A percentile compares a stretch with the other conserved stretches of the same genome.
Evolutionary conservation across 2,329 filamentous ascomycete species (phyloP).

Genomic region (Calonectria ilicicola): DNA sequence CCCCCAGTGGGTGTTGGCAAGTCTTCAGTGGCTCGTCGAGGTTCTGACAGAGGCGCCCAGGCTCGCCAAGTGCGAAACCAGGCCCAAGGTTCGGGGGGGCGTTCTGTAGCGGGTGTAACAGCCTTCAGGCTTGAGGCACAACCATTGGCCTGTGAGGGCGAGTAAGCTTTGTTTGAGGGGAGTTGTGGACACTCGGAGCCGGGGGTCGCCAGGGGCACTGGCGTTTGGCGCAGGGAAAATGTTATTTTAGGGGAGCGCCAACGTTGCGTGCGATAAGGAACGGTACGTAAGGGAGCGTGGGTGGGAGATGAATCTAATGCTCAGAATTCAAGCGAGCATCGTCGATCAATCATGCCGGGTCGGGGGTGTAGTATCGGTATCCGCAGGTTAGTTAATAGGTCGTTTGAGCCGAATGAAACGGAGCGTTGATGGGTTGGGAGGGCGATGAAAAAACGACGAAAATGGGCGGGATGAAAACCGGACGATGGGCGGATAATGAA

Average conservation of each 20-base stretch:
- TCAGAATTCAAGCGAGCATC: constrained; percentile 33
- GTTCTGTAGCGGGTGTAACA: constrained; percentile 18
- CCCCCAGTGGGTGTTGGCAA: constrained; percentile 16
- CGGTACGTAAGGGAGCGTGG: constrained; percentile 18
- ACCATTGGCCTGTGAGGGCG: constrained; percentile 17
- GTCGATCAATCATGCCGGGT: constrained; percentile 29
- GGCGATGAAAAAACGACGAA: background rate
- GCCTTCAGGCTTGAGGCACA: constrained; percentile 10
- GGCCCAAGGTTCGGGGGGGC: constrained; percentile 16
- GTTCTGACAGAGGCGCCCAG: constrained; percentile 12
- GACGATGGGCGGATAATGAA: constrained; percentile 2
- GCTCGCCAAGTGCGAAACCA: constrained; percentile 6
- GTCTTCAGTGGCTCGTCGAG: constrained; percentile 15
- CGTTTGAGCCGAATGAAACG: background rate
- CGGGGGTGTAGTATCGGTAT: background rate
- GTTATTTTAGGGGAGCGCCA: constrained; percentile 34
- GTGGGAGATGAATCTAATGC: constrained; percentile 28
- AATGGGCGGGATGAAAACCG: background rate
- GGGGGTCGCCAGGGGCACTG: constrained; percentile 18
- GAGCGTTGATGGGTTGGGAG: background rate
- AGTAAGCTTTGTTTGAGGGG: constrained; percentile 12
- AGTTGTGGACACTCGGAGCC: constrained; percentile 12
- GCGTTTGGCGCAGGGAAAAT: constrained; percentile 38
- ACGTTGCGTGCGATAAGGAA: constrained; percentile 33
- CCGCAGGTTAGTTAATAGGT: background rate